These are phyloP conservation scores for Lignosus rhinocerotis DNA, from an alignment of 1,284 basidiomycete species.

Conservation along the genomic window DNA sequence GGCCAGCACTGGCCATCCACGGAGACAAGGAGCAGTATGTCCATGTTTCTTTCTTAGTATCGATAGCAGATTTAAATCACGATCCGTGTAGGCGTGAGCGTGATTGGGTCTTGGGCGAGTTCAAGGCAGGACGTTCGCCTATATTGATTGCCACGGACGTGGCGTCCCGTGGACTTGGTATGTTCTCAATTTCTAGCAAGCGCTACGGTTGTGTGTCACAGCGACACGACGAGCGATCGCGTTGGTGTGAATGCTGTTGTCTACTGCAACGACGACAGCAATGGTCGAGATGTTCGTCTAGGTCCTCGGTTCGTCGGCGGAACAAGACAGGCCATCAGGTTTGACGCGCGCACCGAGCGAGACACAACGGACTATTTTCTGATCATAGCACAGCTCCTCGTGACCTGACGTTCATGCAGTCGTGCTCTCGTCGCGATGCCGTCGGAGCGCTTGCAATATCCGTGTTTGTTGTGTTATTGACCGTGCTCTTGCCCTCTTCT, in stretches of 20 bases:
- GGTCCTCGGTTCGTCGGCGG: conserved; percentile 50
- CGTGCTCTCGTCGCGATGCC: conserved; percentile 37
- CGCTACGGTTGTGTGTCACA: conserved; percentile 36
- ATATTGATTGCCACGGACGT: conserved; percentile 98
- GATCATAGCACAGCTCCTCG: conserved; percentile 42
- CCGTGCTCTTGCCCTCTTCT: conserved; percentile 40
- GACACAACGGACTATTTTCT: conserved; percentile 43
- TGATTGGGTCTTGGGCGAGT: conserved; percentile 98
- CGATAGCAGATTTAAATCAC: conserved; percentile 13
- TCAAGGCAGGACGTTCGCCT: conserved; percentile 96
- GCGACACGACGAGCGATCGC: conserved; percentile 22
- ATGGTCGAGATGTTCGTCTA: conserved; percentile 33
- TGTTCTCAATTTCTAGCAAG: conserved; percentile 52
- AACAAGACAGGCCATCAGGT: conserved; percentile 52
- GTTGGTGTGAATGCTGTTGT: conserved; percentile 18
- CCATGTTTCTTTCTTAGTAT: conserved; percentile 12
- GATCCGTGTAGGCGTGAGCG: conserved; percentile 77
- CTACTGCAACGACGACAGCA: conserved; percentile 19
- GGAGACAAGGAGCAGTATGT: conserved; percentile 96
- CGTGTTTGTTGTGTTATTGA: conserved; percentile 53
- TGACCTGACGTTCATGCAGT: conserved; percentile 28
- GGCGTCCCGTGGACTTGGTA: conserved; percentile 99
- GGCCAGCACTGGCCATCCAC: conserved; percentile 98
- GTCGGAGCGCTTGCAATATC: conserved; percentile 57
- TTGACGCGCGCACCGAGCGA: conserved; percentile 38